A percentile compares a stretch with the other conserved stretches of the same genome.
Conservation (phyloP, 1,284 basidiomycete genomes). For the Sporisorium graminicola region DNA sequence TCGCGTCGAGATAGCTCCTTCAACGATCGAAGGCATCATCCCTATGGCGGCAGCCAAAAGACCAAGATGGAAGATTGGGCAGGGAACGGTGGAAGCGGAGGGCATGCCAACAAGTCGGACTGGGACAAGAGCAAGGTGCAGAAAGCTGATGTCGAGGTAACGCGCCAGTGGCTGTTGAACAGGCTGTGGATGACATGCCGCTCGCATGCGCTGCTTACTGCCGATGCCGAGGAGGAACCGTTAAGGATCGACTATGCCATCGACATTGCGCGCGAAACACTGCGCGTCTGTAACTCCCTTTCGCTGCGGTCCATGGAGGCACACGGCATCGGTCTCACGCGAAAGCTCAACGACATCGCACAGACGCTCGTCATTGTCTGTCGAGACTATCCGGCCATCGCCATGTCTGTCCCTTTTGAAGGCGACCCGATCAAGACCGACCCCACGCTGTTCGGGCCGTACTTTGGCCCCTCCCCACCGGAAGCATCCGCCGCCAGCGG, state of each 20-base stretch:
- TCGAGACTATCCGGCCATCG: slow-evolving; percentile 49
- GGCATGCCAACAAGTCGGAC: slow-evolving; percentile 16
- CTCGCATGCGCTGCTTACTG: slow-evolving; percentile 41
- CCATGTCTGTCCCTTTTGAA: slow-evolving; percentile 49
- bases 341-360: slow-evolving; percentile 62
- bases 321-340: slow-evolving; percentile 57
- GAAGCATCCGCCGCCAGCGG: neutral
- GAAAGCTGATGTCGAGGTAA: slow-evolving; percentile 60
- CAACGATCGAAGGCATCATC: slow-evolving; percentile 20
- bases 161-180: slow-evolving; percentile 59
- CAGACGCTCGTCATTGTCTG: slow-evolving; percentile 58
- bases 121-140: slow-evolving; percentile 55
- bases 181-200: slow-evolving; percentile 58
- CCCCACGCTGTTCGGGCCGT: slow-evolving; percentile 40
- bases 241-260: slow-evolving; percentile 55
- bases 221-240: slow-evolving; percentile 39
- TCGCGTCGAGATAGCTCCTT: slow-evolving; percentile 8
- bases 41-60: slow-evolving; percentile 13
- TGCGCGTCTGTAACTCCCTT: slow-evolving; percentile 56
- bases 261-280: slow-evolving; percentile 55
- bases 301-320: slow-evolving; percentile 56
- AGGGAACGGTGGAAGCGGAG: neutral
- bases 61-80: slow-evolving; percentile 18
- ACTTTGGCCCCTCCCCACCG: slow-evolving; percentile 40
- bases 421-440: slow-evolving; percentile 50